Conservation (phyloP, 1,284 basidiomycete species). For the Ceratobasidium sp. region DNA sequence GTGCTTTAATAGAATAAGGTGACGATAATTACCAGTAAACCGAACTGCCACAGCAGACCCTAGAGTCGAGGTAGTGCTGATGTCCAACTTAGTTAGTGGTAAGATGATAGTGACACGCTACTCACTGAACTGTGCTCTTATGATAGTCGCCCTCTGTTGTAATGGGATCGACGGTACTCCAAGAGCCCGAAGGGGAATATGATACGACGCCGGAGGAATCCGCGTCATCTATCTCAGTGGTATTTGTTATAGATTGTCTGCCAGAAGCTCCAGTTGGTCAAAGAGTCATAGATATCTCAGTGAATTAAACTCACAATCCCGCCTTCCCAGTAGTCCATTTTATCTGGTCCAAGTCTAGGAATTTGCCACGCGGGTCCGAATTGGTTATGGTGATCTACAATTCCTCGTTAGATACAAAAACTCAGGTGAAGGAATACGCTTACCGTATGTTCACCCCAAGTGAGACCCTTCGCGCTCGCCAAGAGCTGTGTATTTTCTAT, state of each 20-base stretch:
- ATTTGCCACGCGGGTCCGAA: slow-evolving; percentile 10
- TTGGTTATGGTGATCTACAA: slow-evolving; percentile 34
- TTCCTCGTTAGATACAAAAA: background rate
- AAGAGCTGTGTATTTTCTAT: slow-evolving; percentile 17
- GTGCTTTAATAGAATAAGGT: background rate
- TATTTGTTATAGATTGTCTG: slow-evolving; percentile 23
- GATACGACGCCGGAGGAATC: slow-evolving; percentile 9
- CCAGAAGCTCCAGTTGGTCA: background rate
- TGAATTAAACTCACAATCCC: slow-evolving; percentile 7
- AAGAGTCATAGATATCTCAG: background rate
- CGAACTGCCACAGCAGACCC: slow-evolving; percentile 29
- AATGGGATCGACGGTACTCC: slow-evolving; percentile 5
- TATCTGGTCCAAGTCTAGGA: slow-evolving; percentile 24
- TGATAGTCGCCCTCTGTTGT: background rate
- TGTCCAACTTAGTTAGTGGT: background rate
- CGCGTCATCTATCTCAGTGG: slow-evolving; percentile 32
- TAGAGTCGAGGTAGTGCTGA: slow-evolving; percentile 5
- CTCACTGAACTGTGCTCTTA: slow-evolving; percentile 23
- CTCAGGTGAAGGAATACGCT: too few species aligned
- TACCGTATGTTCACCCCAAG: slow-evolving; percentile 28
- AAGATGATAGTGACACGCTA: background rate
- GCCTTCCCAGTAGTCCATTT: slow-evolving; percentile 33
- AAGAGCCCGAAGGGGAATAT: slow-evolving; percentile 27
- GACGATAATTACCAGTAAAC: slow-evolving; percentile 13
- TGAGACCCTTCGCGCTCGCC: slow-evolving; percentile 4